Base-by-base conservation (phyloP, 495 filamentous ascomycete genomes). In the Polyplosphaeria fusca region DNA sequence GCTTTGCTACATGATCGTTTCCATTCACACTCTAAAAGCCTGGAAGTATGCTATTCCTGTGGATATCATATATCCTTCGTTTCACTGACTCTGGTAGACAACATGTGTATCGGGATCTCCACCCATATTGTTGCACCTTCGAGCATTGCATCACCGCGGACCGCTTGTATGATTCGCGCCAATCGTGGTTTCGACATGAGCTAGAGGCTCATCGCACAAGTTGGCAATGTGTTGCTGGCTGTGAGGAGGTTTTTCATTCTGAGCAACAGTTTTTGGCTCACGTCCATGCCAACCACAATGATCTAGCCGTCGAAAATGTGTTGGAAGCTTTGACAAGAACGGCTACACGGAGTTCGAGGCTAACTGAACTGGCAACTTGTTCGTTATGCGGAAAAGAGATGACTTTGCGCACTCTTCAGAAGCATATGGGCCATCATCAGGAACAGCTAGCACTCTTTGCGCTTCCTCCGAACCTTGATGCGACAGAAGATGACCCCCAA, bases 361-460 rank as follows among this genome's bases (percentile, higher is more conserved):
- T 54, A 1, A 20, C 19, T 4, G 18, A 48, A 14, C 22, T 20
- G 9, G 16, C 24, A 4, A 44, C 0, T 13, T 61, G 58, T 24
- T 38, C 58, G 4, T 25, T 61, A 12, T 61, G 58, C 16, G 7
- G 19, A 24, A 37, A 48, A 23, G 2, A 4, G 1, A 40, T 49
- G 28, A 24, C 43, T 20, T 28, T 61, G 2, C 28, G 24, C 7
- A 37, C 58, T 1, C 22, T 61, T 2, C 41, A 61, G 25, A 47
- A 44, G 43, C 66, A 68, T 50, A n/a, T 68, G 4, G 63, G 59
- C 7, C 27, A 47, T 1, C 66, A 68, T 38, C 44, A 63, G 16
- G 59, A 66, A 32, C 59, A 68, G 26, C 43, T 68, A 5, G 63
- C 66, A 14, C 44, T 66, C 11, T 68, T 68, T 53, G 63, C 59